Base-by-base conservation (phyloP, 768 basidiomycete genomes). In the Peribolospora kevripleyi region DNA sequence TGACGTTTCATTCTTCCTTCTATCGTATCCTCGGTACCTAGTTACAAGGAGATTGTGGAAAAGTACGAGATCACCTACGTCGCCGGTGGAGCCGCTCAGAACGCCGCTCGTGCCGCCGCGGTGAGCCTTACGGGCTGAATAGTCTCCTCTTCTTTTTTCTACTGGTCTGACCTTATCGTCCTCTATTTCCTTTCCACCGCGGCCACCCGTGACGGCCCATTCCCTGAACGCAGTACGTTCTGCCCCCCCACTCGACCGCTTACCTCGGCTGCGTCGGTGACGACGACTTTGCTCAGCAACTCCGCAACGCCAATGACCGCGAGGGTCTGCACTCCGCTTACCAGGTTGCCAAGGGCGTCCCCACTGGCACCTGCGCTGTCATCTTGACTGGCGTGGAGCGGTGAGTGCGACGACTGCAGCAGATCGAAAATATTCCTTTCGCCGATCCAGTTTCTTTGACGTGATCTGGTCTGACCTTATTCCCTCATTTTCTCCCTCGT, bases 361-460 rank as follows among this genome's bases (percentile, higher is more conserved):
- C 84, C 69, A 97, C 93, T 5, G 93, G 93, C 55, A 88, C 93
- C 53, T 98, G 93, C 66, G 91, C 85, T 11, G 93, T 97, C 60
- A 69, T 98, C 61, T 77, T 97, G 69, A 95, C 88, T 52, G 85
- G 82, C 48, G 87, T 93, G 70, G 65, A 93, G 68, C 77, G 91
- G 84, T 87, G 59, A 40, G 75, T 60, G 41, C 25, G n/a, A 3
- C n/a, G 38, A 40, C 14, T 42, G n/a, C 9, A 48, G 7, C 52
- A 39, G 11, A 10, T 47, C 36, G 46, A n/a, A 6, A 11, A 43
- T 13, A 37, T 51, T 25, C 40, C 6, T 14, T 46, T 37, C 43
- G 11, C 10, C 51, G 1, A 2, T 41, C n/a, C 39, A 36, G 39
- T 41, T 52, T 8, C 11, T 9, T 9, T 10, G 8, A 41, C 11